Evolutionary conservation across 2,329 filamentous ascomycete genomes (phyloP), one percentile per base, ranked within the genome.

Genomic region (Fusarium praegraminearum): DNA sequence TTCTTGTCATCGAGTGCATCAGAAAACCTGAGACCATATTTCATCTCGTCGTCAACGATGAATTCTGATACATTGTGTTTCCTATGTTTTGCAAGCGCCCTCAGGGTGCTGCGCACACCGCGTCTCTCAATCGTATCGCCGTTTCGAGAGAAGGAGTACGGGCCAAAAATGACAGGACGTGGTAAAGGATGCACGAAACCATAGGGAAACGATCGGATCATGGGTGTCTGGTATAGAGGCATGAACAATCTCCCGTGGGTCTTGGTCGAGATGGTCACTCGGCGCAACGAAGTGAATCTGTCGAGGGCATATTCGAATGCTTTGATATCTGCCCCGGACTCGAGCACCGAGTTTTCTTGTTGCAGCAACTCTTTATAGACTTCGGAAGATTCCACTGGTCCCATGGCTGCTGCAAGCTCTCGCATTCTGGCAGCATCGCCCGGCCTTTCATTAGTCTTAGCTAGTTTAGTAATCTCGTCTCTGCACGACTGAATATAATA

Each of bases 361-460:
- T 71, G 49, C 15, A 79, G 65, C 1, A 84, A 70, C 7, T 70
- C 24, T 24, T 76, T 69, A 45, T 82, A 81, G 22, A 77, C 53
- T 2, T n/a, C 6, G 64, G 76, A 79, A 5, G 69, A 67, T 3
- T 63, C 55, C 3, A 15, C 12, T 4, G 35, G 41, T 3, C 6
- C 11, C 43, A 50, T 36, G 1, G 28, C 13, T 32, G 6, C 3
- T 18, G 26, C 45, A 16, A 52, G 16, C 26, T 44, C 11, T 3
- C 13, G 41, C 28, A 20, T 41, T 20, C 32, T 46, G 3, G n/a
- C 26, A 11, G 8, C 1, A 13, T 51, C 18, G 5, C 18, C n/a
- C 11, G 43, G 45, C 5, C 38, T 26, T 20, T 13, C 9, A 8
- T 24, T n/a, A 1, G 22, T 22, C 7, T 7, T 11, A 9, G 5